These are phyloP conservation scores for Backusella luteola DNA, from an alignment of 192 early-diverging fungal genomes.

Conservation along the genomic window DNA sequence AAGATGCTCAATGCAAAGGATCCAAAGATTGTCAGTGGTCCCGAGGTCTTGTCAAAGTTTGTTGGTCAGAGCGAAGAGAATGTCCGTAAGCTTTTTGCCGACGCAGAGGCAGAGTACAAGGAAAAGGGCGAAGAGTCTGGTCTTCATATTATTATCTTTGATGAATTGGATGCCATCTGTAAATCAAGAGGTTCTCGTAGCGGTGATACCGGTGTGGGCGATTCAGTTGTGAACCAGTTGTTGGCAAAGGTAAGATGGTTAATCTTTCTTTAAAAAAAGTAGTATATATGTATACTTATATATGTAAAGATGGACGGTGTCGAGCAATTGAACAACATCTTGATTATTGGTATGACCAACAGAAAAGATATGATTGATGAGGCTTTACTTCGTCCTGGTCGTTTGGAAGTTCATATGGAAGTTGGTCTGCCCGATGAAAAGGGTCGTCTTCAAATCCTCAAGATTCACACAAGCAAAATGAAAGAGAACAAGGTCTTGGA, in stretches of 20 bases:
- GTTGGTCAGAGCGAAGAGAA: slow-evolving; percentile 98
- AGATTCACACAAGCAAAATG: slow-evolving; percentile 92
- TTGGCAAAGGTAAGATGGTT: slow-evolving; percentile 69
- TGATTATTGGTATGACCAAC: slow-evolving; percentile 99
- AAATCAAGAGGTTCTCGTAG: slow-evolving; percentile 92
- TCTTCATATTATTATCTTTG: slow-evolving; percentile 98
- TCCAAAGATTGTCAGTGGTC: slow-evolving; percentile 94
- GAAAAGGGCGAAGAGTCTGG: slow-evolving; percentile 85
- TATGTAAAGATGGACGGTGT: slow-evolving; percentile 89
- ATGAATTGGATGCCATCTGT: slow-evolving; percentile 99
- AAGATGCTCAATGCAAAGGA: slow-evolving; percentile 97
- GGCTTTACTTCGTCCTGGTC: slow-evolving; percentile 91
- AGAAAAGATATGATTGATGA: slow-evolving; percentile 98
- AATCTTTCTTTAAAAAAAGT: neutral
- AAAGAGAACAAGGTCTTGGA: slow-evolving; percentile 76
- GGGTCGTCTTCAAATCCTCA: slow-evolving; percentile 92
- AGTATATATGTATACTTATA: neutral
- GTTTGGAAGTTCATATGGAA: slow-evolving; percentile 97
- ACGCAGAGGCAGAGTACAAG: slow-evolving; percentile 95
- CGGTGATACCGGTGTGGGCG: slow-evolving; percentile 93
- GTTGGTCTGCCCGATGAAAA: slow-evolving; percentile 90
- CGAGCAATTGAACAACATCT: slow-evolving; percentile 96
- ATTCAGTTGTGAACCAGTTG: slow-evolving; percentile 97
- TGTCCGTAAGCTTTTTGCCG: slow-evolving; percentile 92
- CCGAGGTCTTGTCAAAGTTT: slow-evolving; percentile 94